These are phyloP conservation scores for Anisodus acutangulus DNA, from an alignment of 257 asterid genomes.

Conservation along the genomic window DNA sequence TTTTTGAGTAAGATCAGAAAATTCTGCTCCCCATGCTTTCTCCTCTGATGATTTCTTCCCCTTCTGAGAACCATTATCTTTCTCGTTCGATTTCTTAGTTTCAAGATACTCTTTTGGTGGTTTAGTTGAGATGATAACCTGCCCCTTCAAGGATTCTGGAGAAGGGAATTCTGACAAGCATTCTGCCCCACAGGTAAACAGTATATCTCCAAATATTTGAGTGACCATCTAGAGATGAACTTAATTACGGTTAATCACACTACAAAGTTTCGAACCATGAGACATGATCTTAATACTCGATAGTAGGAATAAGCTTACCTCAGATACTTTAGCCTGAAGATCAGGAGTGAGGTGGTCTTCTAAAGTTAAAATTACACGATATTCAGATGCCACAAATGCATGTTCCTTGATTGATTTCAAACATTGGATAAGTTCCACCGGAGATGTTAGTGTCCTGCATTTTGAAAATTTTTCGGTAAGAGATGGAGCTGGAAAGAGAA, in stretches of 20 bases:
- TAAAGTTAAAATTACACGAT: slow-evolving; percentile 73
- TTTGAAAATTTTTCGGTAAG: not conserved
- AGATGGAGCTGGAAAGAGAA: not conserved
- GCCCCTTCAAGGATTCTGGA: slow-evolving; percentile 62
- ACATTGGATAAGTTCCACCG: slow-evolving; percentile 68
- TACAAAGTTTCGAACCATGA: not conserved
- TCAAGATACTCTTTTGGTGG: slow-evolving; percentile 73
- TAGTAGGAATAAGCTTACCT: slow-evolving; percentile 41
- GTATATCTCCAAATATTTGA: slow-evolving; percentile 54
- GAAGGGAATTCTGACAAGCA: slow-evolving; percentile 63
- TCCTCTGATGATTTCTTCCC: slow-evolving; percentile 52
- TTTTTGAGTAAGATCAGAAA: slow-evolving; percentile 38
- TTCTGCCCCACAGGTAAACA: slow-evolving; percentile 52
- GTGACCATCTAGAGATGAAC: slow-evolving; percentile 59
- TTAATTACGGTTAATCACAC: not conserved
- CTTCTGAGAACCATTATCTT: slow-evolving; percentile 39
- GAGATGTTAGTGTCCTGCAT: slow-evolving; percentile 74
- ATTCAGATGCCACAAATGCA: slow-evolving; percentile 75
- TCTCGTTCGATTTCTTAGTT: slow-evolving; percentile 41
- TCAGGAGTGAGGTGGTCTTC: slow-evolving; percentile 80
- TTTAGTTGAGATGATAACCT: slow-evolving; percentile 71
- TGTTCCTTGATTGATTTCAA: slow-evolving; percentile 65
- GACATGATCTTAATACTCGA: not conserved
- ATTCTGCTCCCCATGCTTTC: slow-evolving; percentile 63
- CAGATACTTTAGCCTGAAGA: slow-evolving; percentile 83